Evolutionary conservation across 352 stramenopile species (phyloP).

Genomic region (Phytophthora idaei): DNA sequence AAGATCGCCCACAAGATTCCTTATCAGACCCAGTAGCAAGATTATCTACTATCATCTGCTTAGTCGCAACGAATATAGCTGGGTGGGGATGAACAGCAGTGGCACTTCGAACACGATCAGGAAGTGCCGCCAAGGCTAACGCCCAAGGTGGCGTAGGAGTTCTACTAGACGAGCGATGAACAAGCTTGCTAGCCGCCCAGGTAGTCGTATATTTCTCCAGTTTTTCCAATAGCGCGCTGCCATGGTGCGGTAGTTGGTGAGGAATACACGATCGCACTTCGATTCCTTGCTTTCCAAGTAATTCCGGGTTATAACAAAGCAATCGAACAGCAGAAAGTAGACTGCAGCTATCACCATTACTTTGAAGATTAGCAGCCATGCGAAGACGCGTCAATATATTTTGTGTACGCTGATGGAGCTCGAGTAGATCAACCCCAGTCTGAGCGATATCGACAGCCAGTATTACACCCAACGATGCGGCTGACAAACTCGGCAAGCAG

Average conservation of each 20-base stretch:
- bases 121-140: background rate
- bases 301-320: background rate
- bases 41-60: background rate
- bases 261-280: slow-evolving; percentile 1
- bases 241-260: background rate
- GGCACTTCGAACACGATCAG: background rate
- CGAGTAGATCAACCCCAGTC: background rate
- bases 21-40: background rate
- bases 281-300: background rate
- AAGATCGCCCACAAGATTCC: background rate
- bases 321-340: background rate
- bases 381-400: background rate
- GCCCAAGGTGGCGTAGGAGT: background rate
- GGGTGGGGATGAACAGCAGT: background rate
- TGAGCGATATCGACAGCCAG: no score
- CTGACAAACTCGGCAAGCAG: no score
- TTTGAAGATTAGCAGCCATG: background rate
- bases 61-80: background rate
- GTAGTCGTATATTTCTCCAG: background rate
- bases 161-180: background rate
- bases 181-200: background rate
- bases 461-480: no score
- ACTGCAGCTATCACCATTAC: background rate
- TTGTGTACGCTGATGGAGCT: background rate
- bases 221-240: background rate